phyloP scores from a whole-genome alignment of 1,139 yeast genomes.

The Magnusiomyces magnusii region DNA sequence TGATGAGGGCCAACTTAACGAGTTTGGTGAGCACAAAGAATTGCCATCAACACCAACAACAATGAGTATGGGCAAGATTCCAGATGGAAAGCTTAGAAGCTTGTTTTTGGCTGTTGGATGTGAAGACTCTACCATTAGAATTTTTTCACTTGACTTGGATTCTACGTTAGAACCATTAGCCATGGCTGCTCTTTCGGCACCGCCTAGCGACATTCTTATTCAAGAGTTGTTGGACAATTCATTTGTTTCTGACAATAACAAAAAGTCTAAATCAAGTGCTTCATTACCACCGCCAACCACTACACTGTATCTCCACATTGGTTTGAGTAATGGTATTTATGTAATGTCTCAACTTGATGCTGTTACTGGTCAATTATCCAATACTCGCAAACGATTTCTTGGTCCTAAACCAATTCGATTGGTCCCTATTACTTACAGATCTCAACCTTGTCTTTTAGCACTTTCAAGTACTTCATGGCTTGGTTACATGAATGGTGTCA shows the following conservation, averaged over 20 bases:
- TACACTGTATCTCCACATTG: slow-evolving; percentile 53
- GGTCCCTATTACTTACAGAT: slow-evolving; percentile 29
- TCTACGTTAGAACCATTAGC: slow-evolving; percentile 55
- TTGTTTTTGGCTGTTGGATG: slow-evolving; percentile 63
- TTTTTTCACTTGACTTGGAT: slow-evolving; percentile 59
- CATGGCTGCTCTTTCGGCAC: slow-evolving; percentile 61
- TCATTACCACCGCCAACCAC: slow-evolving; percentile 8
- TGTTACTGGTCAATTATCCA: slow-evolving; percentile 55
- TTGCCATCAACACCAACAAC: slow-evolving; percentile 45
- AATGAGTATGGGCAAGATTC: slow-evolving; percentile 49
- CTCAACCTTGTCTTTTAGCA: slow-evolving; percentile 33
- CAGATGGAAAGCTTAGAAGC: slow-evolving; percentile 43
- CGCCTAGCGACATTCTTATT: slow-evolving; percentile 45
- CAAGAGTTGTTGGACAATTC: slow-evolving; percentile 33
- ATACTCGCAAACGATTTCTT: slow-evolving; percentile 63
- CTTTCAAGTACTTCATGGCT: slow-evolving; percentile 39
- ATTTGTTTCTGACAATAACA: background rate
- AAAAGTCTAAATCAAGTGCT: background rate
- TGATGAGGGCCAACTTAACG: slow-evolving; percentile 55
- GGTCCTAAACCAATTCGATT: slow-evolving; percentile 60
- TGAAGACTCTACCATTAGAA: slow-evolving; percentile 61
- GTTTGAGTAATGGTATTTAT: slow-evolving; percentile 76
- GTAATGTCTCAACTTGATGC: slow-evolving; percentile 53
- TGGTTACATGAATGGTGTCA: slow-evolving; percentile 28
- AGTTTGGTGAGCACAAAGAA: slow-evolving; percentile 57